Percentiles rank a stretch among this genome's conserved stretches.
phyloP scores from a whole-genome alignment of 108 stramenopile species.

The Seminavis robusta region DNA sequence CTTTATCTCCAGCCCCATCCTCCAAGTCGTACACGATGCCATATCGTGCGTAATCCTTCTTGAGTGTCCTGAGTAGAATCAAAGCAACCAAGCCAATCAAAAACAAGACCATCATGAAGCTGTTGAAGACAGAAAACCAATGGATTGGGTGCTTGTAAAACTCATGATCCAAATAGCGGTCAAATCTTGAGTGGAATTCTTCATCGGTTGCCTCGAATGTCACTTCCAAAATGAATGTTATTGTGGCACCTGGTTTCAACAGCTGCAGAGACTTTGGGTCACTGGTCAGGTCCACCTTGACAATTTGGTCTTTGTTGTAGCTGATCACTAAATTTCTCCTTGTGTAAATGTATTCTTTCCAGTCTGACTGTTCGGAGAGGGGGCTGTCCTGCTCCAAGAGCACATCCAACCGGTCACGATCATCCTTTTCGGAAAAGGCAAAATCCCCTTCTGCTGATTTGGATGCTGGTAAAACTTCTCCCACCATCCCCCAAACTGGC shows the following conservation, averaged over 20 bases:
- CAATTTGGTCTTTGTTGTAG: slow-evolving; percentile 93
- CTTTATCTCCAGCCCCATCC: slow-evolving; percentile 46
- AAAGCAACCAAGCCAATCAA: slow-evolving; percentile 94
- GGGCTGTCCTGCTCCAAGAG: slow-evolving; percentile 38
- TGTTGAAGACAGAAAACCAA: slow-evolving; percentile 98
- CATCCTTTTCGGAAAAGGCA: slow-evolving; percentile 46
- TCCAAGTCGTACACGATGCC: slow-evolving; percentile 81
- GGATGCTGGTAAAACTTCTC: slow-evolving; percentile 79
- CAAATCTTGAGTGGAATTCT: slow-evolving; percentile 88
- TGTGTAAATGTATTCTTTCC: slow-evolving; percentile 86
- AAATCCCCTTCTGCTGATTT: slow-evolving; percentile 24
- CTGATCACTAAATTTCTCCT: slow-evolving; percentile 75
- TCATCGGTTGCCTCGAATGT: slow-evolving; percentile 66
- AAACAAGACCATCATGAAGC: slow-evolving; percentile 98
- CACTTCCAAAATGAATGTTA: slow-evolving; percentile 80
- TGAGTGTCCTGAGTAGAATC: slow-evolving; percentile 91
- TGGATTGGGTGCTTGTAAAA: slow-evolving; percentile 99
- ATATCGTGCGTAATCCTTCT: slow-evolving; percentile 94
- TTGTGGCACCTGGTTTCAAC: slow-evolving; percentile 59
- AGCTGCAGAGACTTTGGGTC: slow-evolving; percentile 74
- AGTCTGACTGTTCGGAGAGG: no score
- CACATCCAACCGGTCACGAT: slow-evolving; percentile 55
- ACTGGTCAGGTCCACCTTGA: slow-evolving; percentile 90
- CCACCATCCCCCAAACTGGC: slow-evolving; percentile 97
- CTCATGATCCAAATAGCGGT: slow-evolving; percentile 91